Conservation (phyloP, 2,329 filamentous ascomycete genomes). For the Colletotrichum scovillei region DNA sequence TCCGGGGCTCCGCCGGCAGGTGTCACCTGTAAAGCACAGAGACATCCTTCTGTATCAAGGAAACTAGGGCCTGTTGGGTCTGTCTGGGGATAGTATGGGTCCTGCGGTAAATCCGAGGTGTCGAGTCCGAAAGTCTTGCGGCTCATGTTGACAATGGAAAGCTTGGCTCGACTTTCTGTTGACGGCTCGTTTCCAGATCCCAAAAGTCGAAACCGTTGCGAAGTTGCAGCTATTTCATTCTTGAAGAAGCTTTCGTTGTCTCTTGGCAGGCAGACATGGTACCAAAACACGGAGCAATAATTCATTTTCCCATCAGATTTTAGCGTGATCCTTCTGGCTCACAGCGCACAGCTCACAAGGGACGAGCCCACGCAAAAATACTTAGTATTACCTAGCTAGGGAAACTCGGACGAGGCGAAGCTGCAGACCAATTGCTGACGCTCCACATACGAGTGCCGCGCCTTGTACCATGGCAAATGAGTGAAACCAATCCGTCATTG, state of each 20-base stretch:
- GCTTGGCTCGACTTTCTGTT: neutral
- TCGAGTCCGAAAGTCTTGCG: neutral
- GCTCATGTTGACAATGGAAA: slow-evolving; percentile 5
- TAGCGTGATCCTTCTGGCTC: neutral
- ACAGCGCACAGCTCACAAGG: neutral
- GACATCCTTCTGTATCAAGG: slow-evolving; percentile 52
- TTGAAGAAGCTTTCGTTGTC: neutral
- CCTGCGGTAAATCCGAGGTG: slow-evolving; percentile 44
- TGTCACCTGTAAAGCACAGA: slow-evolving; percentile 48
- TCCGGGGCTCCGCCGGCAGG: slow-evolving; percentile 32
- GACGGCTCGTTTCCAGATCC: neutral
- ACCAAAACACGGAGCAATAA: neutral
- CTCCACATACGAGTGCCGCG: neutral
- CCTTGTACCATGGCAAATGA: neutral
- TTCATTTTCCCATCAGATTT: neutral
- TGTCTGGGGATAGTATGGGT: slow-evolving; percentile 50
- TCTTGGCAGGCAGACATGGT: neutral
- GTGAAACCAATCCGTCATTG: neutral
- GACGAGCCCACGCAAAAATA: neutral
- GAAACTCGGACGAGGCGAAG: neutral
- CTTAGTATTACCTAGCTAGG: neutral
- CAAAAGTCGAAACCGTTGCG: too few species aligned
- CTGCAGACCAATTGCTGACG: neutral
- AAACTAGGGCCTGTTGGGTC: slow-evolving; percentile 48
- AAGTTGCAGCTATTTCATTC: neutral